A percentile compares a stretch with the other conserved stretches of the same genome.
Evolutionary conservation across 495 filamentous ascomycete species (phyloP).

Genomic region (Xylaria castorea): DNA sequence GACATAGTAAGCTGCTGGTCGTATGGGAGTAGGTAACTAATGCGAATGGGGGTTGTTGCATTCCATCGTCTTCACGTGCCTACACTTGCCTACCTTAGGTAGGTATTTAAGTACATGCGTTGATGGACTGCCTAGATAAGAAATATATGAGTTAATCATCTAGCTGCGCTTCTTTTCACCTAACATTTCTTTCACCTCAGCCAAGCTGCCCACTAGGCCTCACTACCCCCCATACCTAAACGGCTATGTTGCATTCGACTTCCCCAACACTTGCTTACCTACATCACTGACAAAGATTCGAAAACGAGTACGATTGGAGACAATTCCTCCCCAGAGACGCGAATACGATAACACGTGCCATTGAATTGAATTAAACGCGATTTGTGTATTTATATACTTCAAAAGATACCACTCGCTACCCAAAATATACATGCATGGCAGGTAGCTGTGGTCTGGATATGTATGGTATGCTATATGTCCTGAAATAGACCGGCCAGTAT

Average conservation of each 20-base stretch:
- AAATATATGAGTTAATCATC: background rate
- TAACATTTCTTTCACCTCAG: background rate
- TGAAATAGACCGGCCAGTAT: background rate
- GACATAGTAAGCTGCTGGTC: background rate
- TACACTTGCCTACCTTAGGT: background rate
- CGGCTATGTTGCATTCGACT: background rate
- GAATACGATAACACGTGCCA: conserved; percentile 15
- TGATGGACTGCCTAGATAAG: background rate
- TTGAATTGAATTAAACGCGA: background rate
- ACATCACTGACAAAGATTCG: background rate
- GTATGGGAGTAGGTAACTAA: background rate
- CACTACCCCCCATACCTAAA: background rate
- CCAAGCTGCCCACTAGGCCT: background rate
- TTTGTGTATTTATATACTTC: conserved; percentile 18
- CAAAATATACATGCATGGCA: conserved; percentile 17
- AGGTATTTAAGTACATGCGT: background rate
- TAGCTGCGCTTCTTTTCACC: background rate
- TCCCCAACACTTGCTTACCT: background rate
- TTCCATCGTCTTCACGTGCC: background rate
- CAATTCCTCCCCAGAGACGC: background rate
- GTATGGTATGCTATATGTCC: background rate
- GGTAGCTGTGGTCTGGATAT: background rate
- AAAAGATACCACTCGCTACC: conserved; percentile 11
- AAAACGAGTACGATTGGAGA: conserved; percentile 23
- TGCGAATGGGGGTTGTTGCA: background rate